Percentiles rank a stretch among this genome's conserved stretches.
Conservation (phyloP, 1,139 yeast species). For the Candida mesenterica region DNA sequence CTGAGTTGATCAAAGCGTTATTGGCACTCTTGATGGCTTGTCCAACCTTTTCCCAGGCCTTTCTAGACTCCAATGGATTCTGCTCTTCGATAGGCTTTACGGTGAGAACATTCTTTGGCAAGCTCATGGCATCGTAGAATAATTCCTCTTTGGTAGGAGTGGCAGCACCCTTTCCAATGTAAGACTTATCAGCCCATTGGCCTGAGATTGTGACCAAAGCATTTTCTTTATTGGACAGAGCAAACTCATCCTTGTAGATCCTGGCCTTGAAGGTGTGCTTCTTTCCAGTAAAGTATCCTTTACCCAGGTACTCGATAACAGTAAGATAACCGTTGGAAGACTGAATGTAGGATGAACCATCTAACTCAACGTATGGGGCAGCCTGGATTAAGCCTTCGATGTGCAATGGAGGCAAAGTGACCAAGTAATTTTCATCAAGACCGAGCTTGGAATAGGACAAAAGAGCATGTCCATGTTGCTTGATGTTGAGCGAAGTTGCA, state of each 20-base stretch:
- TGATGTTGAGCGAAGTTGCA: slow-evolving; percentile 74
- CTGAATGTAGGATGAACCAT: slow-evolving; percentile 80
- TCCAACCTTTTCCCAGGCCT: slow-evolving; percentile 85
- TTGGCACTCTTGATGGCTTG: slow-evolving; percentile 78
- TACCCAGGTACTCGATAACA: slow-evolving; percentile 78
- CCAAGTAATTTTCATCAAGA: slow-evolving; percentile 65
- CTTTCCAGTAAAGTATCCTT: slow-evolving; percentile 96
- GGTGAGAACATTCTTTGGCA: slow-evolving; percentile 51
- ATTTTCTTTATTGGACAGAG: slow-evolving; percentile 51
- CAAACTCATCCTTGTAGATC: slow-evolving; percentile 54
- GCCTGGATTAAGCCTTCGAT: slow-evolving; percentile 91
- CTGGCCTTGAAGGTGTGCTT: slow-evolving; percentile 89
- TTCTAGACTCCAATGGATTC: slow-evolving; percentile 71
- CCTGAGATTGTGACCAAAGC: slow-evolving; percentile 80
- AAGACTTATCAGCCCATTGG: slow-evolving; percentile 86
- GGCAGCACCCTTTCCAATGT: slow-evolving; percentile 41
- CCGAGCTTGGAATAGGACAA: slow-evolving; percentile 54
- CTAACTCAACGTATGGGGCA: slow-evolving; percentile 86
- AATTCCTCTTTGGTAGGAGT: slow-evolving; percentile 41
- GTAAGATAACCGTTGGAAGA: slow-evolving; percentile 76
- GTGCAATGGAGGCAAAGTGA: slow-evolving; percentile 94
- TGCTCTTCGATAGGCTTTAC: slow-evolving; percentile 83
- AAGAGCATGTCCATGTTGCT: slow-evolving; percentile 89
- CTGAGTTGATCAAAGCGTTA: slow-evolving; percentile 67
- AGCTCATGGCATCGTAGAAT: slow-evolving; percentile 68